Conservation (phyloP, 2,329 filamentous ascomycete species). For the Pseudogymnoascus sp. region DNA sequence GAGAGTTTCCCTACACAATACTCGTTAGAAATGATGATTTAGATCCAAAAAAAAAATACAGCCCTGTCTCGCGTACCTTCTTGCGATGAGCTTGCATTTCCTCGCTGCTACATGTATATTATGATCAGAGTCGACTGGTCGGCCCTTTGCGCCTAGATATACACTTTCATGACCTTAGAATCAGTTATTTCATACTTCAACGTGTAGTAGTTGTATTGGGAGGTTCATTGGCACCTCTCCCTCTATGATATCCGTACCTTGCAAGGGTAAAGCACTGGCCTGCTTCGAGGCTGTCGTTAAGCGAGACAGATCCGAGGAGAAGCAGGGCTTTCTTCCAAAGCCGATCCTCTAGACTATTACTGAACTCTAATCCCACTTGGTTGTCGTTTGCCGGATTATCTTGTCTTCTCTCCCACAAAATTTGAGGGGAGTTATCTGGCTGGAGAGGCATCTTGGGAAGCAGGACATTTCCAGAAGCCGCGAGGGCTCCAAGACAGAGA, state of each 20-base stretch:
- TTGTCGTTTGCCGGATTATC: background rate
- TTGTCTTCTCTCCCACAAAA: background rate
- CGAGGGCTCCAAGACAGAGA: conserved; percentile 18
- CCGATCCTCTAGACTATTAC: background rate
- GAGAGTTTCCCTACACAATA: background rate
- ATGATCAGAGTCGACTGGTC: conserved; percentile 25
- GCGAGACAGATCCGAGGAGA: conserved; percentile 21
- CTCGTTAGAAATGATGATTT: background rate
- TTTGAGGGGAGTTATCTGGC: background rate
- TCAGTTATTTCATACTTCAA: background rate
- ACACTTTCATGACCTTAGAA: conserved; percentile 18
- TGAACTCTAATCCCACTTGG: background rate
- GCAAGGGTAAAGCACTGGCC: conserved; percentile 29
- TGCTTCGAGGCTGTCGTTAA: conserved; percentile 22
- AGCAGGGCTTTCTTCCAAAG: conserved; percentile 24
- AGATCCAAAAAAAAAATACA: background rate
- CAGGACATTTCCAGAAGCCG: conserved; percentile 14
- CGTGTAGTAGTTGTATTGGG: background rate
- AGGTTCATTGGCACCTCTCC: background rate
- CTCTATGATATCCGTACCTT: conserved; percentile 21
- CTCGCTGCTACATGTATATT: conserved; percentile 27
- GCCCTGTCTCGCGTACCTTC: background rate
- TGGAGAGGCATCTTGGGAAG: background rate
- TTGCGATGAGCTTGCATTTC: conserved; percentile 27
- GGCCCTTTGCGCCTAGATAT: conserved; percentile 25